phyloP scores from a whole-genome alignment of 345 rosid species.

The Reutealis trisperma region DNA sequence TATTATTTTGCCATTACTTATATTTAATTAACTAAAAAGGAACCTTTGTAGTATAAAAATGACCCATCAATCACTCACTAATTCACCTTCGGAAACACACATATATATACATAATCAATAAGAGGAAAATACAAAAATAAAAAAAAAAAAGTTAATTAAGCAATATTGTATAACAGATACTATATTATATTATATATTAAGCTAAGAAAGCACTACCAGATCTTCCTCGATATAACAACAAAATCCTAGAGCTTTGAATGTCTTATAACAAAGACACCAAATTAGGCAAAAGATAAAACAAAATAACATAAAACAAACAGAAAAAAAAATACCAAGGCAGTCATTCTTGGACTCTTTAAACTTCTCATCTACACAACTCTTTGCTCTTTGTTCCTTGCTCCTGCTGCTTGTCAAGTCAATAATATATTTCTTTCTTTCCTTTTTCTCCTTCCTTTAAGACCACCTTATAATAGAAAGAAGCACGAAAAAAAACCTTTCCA shows the following conservation, averaged over 20 bases:
- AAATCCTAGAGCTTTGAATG: slow-evolving; percentile 39
- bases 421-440: not conserved
- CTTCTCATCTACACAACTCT: slow-evolving; percentile 30
- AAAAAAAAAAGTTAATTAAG: not conserved
- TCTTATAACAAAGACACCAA: slow-evolving; percentile 30
- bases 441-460: not conserved
- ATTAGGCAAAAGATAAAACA: slow-evolving; percentile 9
- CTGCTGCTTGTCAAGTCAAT: slow-evolving; percentile 15
- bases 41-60: too few relatives aligned
- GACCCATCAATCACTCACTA: not conserved
- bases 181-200: not conserved
- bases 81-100: not conserved
- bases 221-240: slow-evolving; percentile 42
- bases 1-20: too few relatives aligned
- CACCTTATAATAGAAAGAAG: slow-evolving; percentile 13
- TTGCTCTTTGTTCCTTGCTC: not conserved
- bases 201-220: slow-evolving; percentile 18
- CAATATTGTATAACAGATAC: not conserved
- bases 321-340: slow-evolving; percentile 33
- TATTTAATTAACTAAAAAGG: too few relatives aligned
- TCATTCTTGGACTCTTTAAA: slow-evolving; percentile 32
- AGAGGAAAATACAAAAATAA: not conserved
- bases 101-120: too few relatives aligned
- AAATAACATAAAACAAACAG: slow-evolving; percentile 19
- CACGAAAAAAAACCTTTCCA: slow-evolving; percentile 12